phyloP scores from a whole-genome alignment of 495 filamentous ascomycete genomes.

The Penicillium antarcticum region DNA sequence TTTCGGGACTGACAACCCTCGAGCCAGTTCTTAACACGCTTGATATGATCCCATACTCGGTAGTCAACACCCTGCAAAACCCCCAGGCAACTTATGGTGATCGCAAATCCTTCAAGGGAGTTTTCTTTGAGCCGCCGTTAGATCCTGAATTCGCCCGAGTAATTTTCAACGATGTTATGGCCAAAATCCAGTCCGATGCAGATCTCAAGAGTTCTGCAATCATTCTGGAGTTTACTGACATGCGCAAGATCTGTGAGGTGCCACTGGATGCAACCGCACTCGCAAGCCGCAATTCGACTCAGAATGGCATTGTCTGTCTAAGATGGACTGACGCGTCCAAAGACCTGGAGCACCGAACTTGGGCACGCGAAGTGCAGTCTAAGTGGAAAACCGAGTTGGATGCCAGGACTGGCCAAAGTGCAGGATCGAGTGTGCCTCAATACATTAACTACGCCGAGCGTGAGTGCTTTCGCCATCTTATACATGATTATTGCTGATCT shows the following conservation, averaged over 20 bases:
- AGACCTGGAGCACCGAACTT: conserved; percentile 27
- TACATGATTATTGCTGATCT: conserved; percentile 1
- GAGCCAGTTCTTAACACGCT: conserved; percentile 35
- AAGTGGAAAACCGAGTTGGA: conserved; percentile 29
- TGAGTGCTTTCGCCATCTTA: conserved; percentile 16
- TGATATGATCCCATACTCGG: conserved; percentile 38
- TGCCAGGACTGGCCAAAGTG: not conserved
- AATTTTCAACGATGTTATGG: conserved; percentile 37
- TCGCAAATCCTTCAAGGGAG: conserved; percentile 45
- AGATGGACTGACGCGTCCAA: conserved; percentile 28
- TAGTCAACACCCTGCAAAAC: conserved; percentile 41
- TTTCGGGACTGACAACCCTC: conserved; percentile 33
- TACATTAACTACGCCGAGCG: conserved; percentile 45
- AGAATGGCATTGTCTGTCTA: conserved; percentile 36
- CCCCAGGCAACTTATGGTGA: conserved; percentile 39
- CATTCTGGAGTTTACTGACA: conserved; percentile 32
- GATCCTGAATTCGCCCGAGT: conserved; percentile 29
- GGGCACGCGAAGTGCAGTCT: conserved; percentile 27
- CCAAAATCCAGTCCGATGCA: conserved; percentile 20
- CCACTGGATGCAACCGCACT: conserved; percentile 24
- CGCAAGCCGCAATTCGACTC: conserved; percentile 27
- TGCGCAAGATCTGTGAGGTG: conserved; percentile 31
- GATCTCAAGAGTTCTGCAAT: conserved; percentile 25
- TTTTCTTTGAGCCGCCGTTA: conserved; percentile 45
- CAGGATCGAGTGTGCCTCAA: conserved; percentile 25